Evolutionary conservation across 257 asterid species (phyloP), one percentile per base, ranked within the genome.

Genomic region (Datura wrightii): DNA sequence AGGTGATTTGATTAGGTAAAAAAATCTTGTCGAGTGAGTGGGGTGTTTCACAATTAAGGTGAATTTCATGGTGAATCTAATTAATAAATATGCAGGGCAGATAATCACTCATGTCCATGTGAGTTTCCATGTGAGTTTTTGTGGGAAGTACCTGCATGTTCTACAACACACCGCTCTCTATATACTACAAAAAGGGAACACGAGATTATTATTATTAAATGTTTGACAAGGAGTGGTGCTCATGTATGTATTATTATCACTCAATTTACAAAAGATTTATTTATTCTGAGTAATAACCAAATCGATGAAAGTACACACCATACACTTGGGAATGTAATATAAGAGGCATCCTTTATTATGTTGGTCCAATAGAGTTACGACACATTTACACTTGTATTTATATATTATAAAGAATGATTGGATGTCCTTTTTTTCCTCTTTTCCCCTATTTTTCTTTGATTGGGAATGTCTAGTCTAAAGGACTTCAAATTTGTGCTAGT

Each of bases 181-280:
- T 63, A 63, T 11, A 31, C 71, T 31, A 5, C 34, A 46, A 10
- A 39, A n/a, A 9, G 55, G 80, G 59, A 46, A 72, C 80, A 24
- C 59, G 6, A 6, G 42, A 74, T 48, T 74, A 37, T 19, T 74
- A 37, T 83, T 67, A 60, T 16, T 65, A 7, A 53, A 83, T 83
- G 46, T 83, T 39, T 83, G 34, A 71, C 84, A 84, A 82, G 72
- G 86, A 86, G 86, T 84, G 89, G 88, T 52, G 50, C 8, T 44
- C 89, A 85, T 74, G 79, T 86, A 83, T 71, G 70, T 86, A 83
- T 71, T 83, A 69, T 83, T 16, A 34, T 69, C 48, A 60, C 42
- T 9, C 19, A 53, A 44, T 44, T n/a, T 79, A 83, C 67, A 81
- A 53, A 87, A 70, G 65, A 65, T 65, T 65, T 65, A 82, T 72